Conservation (phyloP, 2,329 filamentous ascomycete genomes). For the Colletotrichum sp. region DNA sequence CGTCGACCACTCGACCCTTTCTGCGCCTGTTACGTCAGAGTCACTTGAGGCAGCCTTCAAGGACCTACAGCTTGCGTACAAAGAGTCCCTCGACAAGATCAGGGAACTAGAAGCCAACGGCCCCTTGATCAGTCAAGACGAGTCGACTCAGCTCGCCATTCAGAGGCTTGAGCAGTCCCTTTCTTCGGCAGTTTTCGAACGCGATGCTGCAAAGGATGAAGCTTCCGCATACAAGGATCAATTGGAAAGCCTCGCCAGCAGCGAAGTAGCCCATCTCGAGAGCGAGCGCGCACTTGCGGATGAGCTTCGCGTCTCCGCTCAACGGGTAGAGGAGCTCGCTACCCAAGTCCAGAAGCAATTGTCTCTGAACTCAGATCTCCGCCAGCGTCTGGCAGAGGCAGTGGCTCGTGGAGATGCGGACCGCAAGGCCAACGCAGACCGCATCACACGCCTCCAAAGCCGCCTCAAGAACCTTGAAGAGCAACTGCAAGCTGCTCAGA, state of each 20-base stretch:
- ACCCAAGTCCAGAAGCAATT: slow-evolving; percentile 82
- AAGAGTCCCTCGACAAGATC: slow-evolving; percentile 69
- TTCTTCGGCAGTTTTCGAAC: slow-evolving; percentile 71
- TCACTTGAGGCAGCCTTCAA: slow-evolving; percentile 77
- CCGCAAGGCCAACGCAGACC: slow-evolving; percentile 78
- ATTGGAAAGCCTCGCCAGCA: slow-evolving; percentile 60
- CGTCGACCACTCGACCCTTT: not conserved
- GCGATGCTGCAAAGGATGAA: slow-evolving; percentile 74
- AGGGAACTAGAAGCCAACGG: slow-evolving; percentile 64
- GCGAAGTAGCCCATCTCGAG: slow-evolving; percentile 61
- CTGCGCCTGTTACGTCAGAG: slow-evolving; percentile 65
- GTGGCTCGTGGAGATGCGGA: slow-evolving; percentile 85
- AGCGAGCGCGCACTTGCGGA: slow-evolving; percentile 70
- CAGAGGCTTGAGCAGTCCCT: slow-evolving; percentile 72
- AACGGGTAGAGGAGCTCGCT: slow-evolving; percentile 80
- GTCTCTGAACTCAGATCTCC: slow-evolving; percentile 75
- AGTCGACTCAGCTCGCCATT: slow-evolving; percentile 67
- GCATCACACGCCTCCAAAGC: slow-evolving; percentile 84
- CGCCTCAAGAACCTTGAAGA: slow-evolving; percentile 85
- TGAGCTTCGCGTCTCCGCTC: slow-evolving; percentile 75
- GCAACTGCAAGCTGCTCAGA: slow-evolving; percentile 80
- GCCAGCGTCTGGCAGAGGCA: slow-evolving; percentile 77
- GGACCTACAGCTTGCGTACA: slow-evolving; percentile 76
- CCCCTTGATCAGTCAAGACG: slow-evolving; percentile 45
- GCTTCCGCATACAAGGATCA: slow-evolving; percentile 66